phyloP scores from a whole-genome alignment of 257 asterid genomes.

The Rehmannia glutinosa region DNA sequence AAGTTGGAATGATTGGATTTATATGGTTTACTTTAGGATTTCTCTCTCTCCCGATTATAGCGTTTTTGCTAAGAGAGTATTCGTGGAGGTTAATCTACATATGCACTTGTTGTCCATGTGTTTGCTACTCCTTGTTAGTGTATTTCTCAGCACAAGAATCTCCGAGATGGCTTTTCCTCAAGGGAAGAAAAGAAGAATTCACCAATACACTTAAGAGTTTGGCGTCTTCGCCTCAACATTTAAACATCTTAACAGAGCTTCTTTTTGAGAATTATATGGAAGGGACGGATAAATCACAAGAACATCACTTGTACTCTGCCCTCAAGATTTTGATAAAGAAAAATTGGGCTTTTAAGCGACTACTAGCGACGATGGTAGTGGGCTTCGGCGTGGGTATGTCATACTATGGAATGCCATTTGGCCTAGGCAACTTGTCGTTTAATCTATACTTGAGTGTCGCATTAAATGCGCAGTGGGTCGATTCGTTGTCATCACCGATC shows the following conservation, averaged over 20 bases:
- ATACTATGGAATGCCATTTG: slow-evolving; percentile 45
- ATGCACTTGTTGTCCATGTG: slow-evolving; percentile 26
- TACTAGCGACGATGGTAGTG: not conserved
- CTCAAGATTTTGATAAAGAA: not conserved
- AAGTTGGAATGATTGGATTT: slow-evolving; percentile 41
- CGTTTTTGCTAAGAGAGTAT: slow-evolving; percentile 22
- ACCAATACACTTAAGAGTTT: not conserved
- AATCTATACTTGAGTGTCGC: slow-evolving; percentile 33
- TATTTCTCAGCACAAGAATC: slow-evolving; percentile 38
- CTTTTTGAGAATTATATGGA: not conserved
- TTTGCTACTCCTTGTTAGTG: slow-evolving; percentile 29
- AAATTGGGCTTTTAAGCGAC: slow-evolving; percentile 6
- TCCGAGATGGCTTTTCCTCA: slow-evolving; percentile 41
- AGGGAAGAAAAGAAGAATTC: slow-evolving; percentile 21
- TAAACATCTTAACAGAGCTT: too few species aligned
- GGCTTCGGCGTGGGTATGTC: slow-evolving; percentile 36
- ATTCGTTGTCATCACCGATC: slow-evolving; percentile 26
- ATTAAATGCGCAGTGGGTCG: slow-evolving; percentile 29
- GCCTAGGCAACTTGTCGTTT: slow-evolving; percentile 33
- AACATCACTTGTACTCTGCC: not conserved
- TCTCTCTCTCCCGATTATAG: slow-evolving; percentile 32
- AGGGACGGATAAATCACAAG: not conserved
- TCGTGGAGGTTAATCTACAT: slow-evolving; percentile 46
- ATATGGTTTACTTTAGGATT: slow-evolving; percentile 39
- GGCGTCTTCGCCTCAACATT: too few species aligned